A percentile compares a stretch with the other conserved stretches of the same genome.
Evolutionary conservation across 495 filamentous ascomycete genomes (phyloP).

Genomic region (Amphirosellinia nigrospora): DNA sequence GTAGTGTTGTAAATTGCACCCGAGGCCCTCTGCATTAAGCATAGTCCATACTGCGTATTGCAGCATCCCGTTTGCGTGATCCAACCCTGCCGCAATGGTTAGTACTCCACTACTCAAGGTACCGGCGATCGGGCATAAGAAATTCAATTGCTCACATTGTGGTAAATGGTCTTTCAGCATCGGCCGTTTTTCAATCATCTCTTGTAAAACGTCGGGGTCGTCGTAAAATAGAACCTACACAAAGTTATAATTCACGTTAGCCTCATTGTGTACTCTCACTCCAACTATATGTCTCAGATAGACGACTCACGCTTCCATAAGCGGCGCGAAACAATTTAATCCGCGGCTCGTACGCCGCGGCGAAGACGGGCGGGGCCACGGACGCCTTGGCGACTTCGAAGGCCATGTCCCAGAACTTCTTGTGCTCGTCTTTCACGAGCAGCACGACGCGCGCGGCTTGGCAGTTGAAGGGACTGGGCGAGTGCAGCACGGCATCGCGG

Average conservation of each 20-base stretch:
- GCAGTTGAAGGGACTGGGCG: neutral
- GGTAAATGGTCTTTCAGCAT: neutral
- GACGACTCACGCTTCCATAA: neutral
- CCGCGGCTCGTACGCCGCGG: neutral
- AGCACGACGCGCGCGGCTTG: neutral
- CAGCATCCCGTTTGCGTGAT: neutral
- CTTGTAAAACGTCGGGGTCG: neutral
- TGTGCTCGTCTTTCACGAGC: neutral
- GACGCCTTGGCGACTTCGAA: neutral
- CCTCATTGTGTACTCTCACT: neutral
- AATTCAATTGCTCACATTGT: neutral
- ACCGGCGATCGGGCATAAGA: neutral
- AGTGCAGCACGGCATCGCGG: neutral
- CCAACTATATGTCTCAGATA: too few species aligned
- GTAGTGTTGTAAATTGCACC: neutral
- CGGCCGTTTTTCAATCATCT: neutral
- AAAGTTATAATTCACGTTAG: neutral
- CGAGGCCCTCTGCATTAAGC: neutral
- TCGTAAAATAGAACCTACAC: neutral
- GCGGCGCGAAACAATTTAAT: slow-evolving; percentile 2
- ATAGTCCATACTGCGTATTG: slow-evolving; percentile 6
- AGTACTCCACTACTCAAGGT: neutral
- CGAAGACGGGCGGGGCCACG: neutral
- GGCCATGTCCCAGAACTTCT: slow-evolving; percentile 1
- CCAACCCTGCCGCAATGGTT: neutral